Conservation (phyloP, 2,329 filamentous ascomycete species). For the Zelopaecilomyces penicillatus region DNA sequence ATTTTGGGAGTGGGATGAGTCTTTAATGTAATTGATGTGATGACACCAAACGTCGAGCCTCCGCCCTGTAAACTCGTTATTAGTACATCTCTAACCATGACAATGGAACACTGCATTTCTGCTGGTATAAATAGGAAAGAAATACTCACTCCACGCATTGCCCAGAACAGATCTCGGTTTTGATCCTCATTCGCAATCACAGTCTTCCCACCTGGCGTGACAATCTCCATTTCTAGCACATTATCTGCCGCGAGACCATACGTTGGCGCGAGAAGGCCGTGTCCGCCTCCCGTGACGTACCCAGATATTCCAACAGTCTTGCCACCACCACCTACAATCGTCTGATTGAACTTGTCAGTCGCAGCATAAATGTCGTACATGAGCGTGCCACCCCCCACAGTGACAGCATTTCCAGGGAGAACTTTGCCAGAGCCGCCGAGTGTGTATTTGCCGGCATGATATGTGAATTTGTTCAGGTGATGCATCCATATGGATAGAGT, state of each 20-base stretch:
- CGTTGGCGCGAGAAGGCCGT: slow-evolving; percentile 42
- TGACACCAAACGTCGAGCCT: slow-evolving; percentile 52
- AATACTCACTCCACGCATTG: slow-evolving; percentile 44
- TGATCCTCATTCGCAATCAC: slow-evolving; percentile 43
- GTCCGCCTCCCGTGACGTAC: slow-evolving; percentile 53
- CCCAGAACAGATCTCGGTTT: slow-evolving; percentile 55
- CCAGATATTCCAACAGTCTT: slow-evolving; percentile 52
- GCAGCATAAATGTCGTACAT: slow-evolving; percentile 40
- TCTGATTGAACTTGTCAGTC: slow-evolving; percentile 35
- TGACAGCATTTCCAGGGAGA: slow-evolving; percentile 42
- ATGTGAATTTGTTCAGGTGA: slow-evolving; percentile 31
- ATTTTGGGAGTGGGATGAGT: slow-evolving; percentile 37
- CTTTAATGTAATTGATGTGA: slow-evolving; percentile 48
- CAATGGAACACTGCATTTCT: not conserved
- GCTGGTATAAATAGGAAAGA: not conserved
- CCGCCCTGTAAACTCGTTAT: slow-evolving; percentile 35
- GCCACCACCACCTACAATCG: slow-evolving; percentile 46
- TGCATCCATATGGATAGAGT: slow-evolving; percentile 48
- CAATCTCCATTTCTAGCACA: slow-evolving; percentile 48
- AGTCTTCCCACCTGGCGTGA: slow-evolving; percentile 43
- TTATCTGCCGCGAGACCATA: slow-evolving; percentile 57
- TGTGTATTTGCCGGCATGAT: slow-evolving; percentile 31
- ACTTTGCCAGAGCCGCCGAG: slow-evolving; percentile 30
- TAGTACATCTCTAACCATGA: no score
- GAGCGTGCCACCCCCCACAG: slow-evolving; percentile 43